Percentiles rank a stretch among this genome's conserved stretches.
Evolutionary conservation across 1,284 basidiomycete genomes (phyloP).

Genomic region (Ustilago loliicola): DNA sequence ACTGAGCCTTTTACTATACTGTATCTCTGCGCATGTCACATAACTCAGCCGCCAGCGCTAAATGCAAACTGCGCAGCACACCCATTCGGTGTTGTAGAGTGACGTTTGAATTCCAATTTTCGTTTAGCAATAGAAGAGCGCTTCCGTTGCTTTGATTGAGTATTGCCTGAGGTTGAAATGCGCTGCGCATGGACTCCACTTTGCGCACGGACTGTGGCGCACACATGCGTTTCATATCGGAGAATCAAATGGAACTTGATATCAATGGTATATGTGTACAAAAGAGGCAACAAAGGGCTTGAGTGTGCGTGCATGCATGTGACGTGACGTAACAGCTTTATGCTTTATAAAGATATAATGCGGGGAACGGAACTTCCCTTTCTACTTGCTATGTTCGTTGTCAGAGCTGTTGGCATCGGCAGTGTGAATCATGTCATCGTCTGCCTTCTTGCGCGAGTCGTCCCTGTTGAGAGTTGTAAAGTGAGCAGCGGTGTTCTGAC

Average conservation of each 20-base stretch:
- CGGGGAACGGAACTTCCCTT: background rate
- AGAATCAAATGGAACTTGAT: background rate
- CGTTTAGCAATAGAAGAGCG: too few species aligned
- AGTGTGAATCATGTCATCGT: conserved; percentile 25
- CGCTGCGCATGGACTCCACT: too few species aligned
- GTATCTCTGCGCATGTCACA: too few species aligned
- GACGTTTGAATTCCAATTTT: too few species aligned
- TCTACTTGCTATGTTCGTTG: conserved; percentile 23
- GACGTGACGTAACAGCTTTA: background rate
- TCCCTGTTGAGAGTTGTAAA: conserved; percentile 27
- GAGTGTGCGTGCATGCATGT: background rate
- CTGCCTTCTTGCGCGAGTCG: conserved; percentile 24
- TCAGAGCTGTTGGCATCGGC: conserved; percentile 22
- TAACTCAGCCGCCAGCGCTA: too few species aligned
- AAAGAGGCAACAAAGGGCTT: background rate
- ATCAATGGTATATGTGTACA: conserved; percentile 7
- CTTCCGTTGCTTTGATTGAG: too few species aligned
- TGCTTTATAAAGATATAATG: background rate
- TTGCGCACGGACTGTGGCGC: too few species aligned
- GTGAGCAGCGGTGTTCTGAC: background rate
- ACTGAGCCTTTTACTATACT: too few species aligned
- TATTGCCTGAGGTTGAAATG: too few species aligned
- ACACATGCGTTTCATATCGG: background rate
- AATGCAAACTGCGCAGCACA: too few species aligned
- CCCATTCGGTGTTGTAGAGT: too few species aligned